Conservation (phyloP, 306 rosid genomes). For the Pachyrhizus erosus region DNA sequence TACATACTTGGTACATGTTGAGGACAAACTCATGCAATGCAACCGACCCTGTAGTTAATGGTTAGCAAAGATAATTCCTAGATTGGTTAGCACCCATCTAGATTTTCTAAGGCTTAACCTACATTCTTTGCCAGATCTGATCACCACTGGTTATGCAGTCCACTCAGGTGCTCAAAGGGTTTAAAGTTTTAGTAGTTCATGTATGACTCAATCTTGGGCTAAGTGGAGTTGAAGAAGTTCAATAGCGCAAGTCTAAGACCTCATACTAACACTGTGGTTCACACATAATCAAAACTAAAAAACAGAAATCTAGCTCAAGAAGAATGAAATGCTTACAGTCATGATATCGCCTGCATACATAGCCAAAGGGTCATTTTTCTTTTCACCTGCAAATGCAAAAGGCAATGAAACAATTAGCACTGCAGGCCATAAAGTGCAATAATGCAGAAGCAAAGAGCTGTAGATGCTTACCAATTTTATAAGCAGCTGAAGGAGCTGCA, state of each 20-base stretch:
- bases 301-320: slow-evolving; percentile 25
- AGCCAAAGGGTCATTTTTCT: slow-evolving; percentile 90
- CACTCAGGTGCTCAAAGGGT: background rate
- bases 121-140: slow-evolving; percentile 11
- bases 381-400: slow-evolving; percentile 72
- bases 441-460: slow-evolving; percentile 25
- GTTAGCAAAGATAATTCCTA: background rate
- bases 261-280: background rate
- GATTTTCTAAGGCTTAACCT: slow-evolving; percentile 22
- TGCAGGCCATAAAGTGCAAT: background rate
- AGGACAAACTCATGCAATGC: background rate
- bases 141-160: background rate
- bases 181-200: slow-evolving; percentile 11
- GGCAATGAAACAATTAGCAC: slow-evolving; percentile 36
- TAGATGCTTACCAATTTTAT: slow-evolving; percentile 75
- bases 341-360: slow-evolving; percentile 98
- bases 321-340: slow-evolving; percentile 78
- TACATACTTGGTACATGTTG: slow-evolving; percentile 10
- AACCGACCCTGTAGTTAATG: slow-evolving; percentile 7
- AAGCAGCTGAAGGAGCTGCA: slow-evolving; percentile 95
- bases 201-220: slow-evolving; percentile 6
- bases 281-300: background rate
- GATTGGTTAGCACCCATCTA: slow-evolving; percentile 8
- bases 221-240: slow-evolving; percentile 7
- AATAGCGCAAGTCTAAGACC: slow-evolving; percentile 17